Conservation (phyloP, 805 yeast genomes). For the Starmerella scarabaei region DNA sequence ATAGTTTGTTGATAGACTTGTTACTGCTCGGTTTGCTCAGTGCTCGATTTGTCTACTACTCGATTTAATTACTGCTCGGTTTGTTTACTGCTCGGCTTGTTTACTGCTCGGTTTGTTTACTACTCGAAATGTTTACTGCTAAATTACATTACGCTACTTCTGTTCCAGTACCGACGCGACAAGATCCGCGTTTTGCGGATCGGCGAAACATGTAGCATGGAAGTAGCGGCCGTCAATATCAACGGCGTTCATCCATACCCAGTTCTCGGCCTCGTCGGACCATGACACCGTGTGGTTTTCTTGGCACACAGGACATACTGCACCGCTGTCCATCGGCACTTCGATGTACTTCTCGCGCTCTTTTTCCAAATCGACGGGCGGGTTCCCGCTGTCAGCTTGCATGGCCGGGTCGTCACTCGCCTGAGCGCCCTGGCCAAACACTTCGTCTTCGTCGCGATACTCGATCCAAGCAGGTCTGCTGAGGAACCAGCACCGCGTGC, state of each 20-base stretch:
- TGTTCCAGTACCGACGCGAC: constrained; percentile 14
- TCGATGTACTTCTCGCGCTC: constrained; percentile 38
- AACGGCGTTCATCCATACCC: constrained; percentile 67
- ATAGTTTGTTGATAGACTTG: no score
- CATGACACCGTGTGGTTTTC: constrained; percentile 52
- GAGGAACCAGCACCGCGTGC: constrained; percentile 73
- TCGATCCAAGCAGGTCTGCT: constrained; percentile 58
- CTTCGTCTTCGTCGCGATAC: constrained; percentile 53
- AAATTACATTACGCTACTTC: background rate
- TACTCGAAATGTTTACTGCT: no score
- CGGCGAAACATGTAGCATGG: constrained; percentile 60
- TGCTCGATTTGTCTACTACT: no score
- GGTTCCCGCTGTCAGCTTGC: constrained; percentile 18
- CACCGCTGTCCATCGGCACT: constrained; percentile 52
- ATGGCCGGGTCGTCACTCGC: constrained; percentile 13
- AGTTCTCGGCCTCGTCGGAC: constrained; percentile 63
- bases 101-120: no score
- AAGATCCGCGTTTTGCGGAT: constrained; percentile 32
- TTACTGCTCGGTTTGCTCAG: no score
- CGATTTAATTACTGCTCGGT: no score
- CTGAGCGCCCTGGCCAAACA: constrained; percentile 30
- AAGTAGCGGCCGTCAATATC: constrained; percentile 37
- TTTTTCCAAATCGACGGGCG: constrained; percentile 25
- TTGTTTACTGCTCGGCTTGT: no score
- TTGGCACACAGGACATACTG: constrained; percentile 59